These are phyloP conservation scores for Rhamnella rubrinervis DNA, from an alignment of 331 rosid genomes.

Conservation along the genomic window DNA sequence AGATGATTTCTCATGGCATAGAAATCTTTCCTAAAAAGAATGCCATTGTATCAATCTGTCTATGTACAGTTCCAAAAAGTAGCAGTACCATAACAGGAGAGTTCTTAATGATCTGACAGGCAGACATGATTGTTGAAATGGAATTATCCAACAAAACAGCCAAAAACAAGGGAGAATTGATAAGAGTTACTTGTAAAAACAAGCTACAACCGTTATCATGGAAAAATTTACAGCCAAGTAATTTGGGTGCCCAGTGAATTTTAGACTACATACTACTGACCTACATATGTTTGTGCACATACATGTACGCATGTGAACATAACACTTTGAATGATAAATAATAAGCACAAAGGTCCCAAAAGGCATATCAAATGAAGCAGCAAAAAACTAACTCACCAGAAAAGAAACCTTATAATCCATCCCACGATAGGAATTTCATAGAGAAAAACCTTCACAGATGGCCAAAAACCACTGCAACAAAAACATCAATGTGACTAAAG, in stretches of 20 bases:
- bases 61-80: background rate
- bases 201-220: background rate
- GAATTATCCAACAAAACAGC: background rate
- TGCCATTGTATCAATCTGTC: background rate
- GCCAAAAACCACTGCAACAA: constrained; percentile 82
- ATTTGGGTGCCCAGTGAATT: background rate
- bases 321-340: background rate
- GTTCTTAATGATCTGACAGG: background rate
- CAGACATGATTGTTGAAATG: background rate
- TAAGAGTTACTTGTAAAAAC: background rate
- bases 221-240: background rate
- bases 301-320: background rate
- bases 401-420: constrained; percentile 70
- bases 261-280: no score
- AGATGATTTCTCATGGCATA: no score
- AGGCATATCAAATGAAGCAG: constrained; percentile 15
- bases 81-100: no score
- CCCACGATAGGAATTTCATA: constrained; percentile 82
- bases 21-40: no score
- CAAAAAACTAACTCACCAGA: constrained; percentile 55
- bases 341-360: background rate
- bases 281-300: no score
- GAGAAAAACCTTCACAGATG: constrained; percentile 75
- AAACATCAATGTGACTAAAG: constrained; percentile 18
- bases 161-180: background rate